Evolutionary conservation across 352 stramenopile species (phyloP).

Genomic region (Globisporangium lucens): DNA sequence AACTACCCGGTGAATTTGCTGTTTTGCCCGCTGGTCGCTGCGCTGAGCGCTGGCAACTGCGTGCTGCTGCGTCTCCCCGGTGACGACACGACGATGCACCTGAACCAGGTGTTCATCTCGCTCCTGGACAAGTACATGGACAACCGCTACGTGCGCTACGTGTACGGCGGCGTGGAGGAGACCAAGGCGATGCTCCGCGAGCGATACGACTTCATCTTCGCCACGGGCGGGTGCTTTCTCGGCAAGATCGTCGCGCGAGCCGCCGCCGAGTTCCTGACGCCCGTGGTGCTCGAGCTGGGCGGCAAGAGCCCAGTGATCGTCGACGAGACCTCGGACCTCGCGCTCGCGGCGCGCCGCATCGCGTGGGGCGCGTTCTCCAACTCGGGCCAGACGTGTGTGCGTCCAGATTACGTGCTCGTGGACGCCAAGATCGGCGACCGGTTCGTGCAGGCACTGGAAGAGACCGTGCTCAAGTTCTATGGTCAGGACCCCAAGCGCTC

Average conservation of each 20-base stretch:
- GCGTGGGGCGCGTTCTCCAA: slow-evolving; percentile 89
- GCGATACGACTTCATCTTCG: slow-evolving; percentile 84
- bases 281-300: slow-evolving; percentile 92
- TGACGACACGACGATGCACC: slow-evolving; percentile 72
- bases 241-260: slow-evolving; percentile 93
- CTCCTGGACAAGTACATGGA: slow-evolving; percentile 81
- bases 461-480: slow-evolving; percentile 49
- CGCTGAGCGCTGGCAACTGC: slow-evolving; percentile 91
- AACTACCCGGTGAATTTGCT: slow-evolving; percentile 91
- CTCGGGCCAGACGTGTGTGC: slow-evolving; percentile 92
- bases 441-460: slow-evolving; percentile 42
- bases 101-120: slow-evolving; percentile 49
- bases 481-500: slow-evolving; percentile 44
- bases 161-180: slow-evolving; percentile 80
- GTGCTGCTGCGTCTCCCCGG: slow-evolving; percentile 91
- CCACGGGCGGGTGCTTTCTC: slow-evolving; percentile 62
- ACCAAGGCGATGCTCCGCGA: slow-evolving; percentile 80
- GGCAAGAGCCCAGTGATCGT: slow-evolving; percentile 92
- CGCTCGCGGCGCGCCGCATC: slow-evolving; percentile 70
- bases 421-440: slow-evolving; percentile 62
- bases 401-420: slow-evolving; percentile 92
- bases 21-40: slow-evolving; percentile 73
- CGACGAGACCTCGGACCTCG: slow-evolving; percentile 50
- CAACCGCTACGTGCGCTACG: slow-evolving; percentile 67
- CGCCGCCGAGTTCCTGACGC: slow-evolving; percentile 92